Base-by-base conservation (phyloP, 805 yeast species). In the Pichia pseudocactophila region DNA sequence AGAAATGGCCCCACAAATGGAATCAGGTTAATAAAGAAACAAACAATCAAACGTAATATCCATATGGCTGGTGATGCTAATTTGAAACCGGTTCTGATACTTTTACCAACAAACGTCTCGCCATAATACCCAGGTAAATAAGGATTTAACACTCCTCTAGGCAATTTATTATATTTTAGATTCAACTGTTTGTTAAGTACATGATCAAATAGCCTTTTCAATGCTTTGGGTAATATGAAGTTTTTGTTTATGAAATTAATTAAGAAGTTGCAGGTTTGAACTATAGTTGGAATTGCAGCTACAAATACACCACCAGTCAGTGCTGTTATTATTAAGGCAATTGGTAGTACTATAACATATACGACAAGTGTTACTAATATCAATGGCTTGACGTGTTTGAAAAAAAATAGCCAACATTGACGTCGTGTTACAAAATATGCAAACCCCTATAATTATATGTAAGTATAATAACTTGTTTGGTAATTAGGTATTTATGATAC, bases 1-100 rank as follows among this genome's bases (percentile, higher is more conserved):
- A 76, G 20, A 5, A 71, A n/a, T 0, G 84, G 82, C 0, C 88
- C 88, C 6, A 74, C 16, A 7, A 78, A 30, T 0, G 88, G 88
- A 12, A 81, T 64, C 40, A 68, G 57, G 26, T 71, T 69, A 11
- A 79, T 52, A 0, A 64, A 13, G 15, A 73, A 50, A 17, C 66
- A 57, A 0, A 65, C 13, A 0, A 68, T 1, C 2, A 68, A 62
- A 41, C 69, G 63, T 7, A 59, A 15, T 0, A 73, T 39, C 60
- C 74, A 65, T 26, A 57, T 54, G 0, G 76, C 74, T 18, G 73
- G 65, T 1, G 67, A 45, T 3, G 45, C 8, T 17, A 43, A 37
- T 39, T 52, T 47, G n/a, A 41, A 31, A 4, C 26, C 9, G 15
- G 45, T 45, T 34, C 63, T 46, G 20, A 46, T 38, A 7, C 41